Conservation (phyloP, 495 filamentous ascomycete genomes). For the Collariella sp. region DNA sequence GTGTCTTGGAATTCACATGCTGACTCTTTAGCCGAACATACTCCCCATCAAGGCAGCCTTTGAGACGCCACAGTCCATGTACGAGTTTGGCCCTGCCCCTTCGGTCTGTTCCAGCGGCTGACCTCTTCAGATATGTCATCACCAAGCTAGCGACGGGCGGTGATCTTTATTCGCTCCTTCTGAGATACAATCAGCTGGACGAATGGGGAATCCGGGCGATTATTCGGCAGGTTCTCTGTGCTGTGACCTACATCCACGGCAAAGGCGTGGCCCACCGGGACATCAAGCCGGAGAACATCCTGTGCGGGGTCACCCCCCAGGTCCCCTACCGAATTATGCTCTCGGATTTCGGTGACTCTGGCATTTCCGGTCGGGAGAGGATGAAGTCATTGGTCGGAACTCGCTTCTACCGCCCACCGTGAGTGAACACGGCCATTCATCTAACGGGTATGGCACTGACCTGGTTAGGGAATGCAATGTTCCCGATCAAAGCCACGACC, state of each 20-base stretch:
- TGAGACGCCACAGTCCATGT: constrained; percentile 43
- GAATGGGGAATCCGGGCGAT: constrained; percentile 72
- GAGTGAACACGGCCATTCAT: constrained; percentile 30
- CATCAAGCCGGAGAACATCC: constrained; percentile 93
- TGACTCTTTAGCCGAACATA: constrained; percentile 48
- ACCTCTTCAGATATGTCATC: constrained; percentile 49
- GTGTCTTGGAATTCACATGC: background rate
- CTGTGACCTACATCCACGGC: constrained; percentile 70
- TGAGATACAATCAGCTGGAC: constrained; percentile 42
- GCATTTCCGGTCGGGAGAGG: constrained; percentile 34
- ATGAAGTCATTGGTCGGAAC: constrained; percentile 61
- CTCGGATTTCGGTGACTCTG: constrained; percentile 66
- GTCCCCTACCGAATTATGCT: constrained; percentile 52
- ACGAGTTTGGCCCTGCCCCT: constrained; percentile 10
- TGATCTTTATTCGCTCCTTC: constrained; percentile 47
- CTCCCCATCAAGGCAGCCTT: constrained; percentile 49
- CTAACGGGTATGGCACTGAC: background rate
- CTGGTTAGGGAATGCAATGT: constrained; percentile 18
- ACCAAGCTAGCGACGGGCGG: constrained; percentile 60
- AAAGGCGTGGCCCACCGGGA: constrained; percentile 82
- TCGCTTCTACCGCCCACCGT: constrained; percentile 61
- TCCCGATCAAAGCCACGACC: constrained; percentile 15
- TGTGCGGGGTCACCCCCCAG: constrained; percentile 53
- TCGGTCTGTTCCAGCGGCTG: background rate
- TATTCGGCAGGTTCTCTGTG: constrained; percentile 71